Percentiles rank a stretch among this genome's conserved stretches.
These are phyloP conservation scores for Neofusicoccum ribis DNA, from an alignment of 2,329 filamentous ascomycete species.

Conservation along the genomic window DNA sequence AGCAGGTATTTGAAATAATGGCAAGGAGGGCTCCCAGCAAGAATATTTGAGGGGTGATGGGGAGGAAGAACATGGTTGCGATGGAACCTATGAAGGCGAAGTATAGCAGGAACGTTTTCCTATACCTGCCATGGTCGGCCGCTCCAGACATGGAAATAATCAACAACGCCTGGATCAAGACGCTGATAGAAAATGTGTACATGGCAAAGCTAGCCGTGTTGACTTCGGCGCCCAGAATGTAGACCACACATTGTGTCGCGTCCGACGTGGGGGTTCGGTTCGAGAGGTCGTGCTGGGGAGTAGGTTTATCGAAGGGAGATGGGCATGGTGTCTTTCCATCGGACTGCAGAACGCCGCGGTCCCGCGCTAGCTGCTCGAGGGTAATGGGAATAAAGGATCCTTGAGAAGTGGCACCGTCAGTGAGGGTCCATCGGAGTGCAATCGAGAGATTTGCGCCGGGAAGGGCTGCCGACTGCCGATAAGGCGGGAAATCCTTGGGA, in stretches of 20 bases:
- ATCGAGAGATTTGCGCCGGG: background rate
- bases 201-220: constrained; percentile 97
- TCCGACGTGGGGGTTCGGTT: constrained; percentile 24
- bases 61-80: constrained; percentile 85
- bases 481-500: background rate
- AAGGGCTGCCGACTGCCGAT: background rate
- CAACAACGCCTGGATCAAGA: constrained; percentile 81
- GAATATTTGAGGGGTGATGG: constrained; percentile 73
- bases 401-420: constrained; percentile 34
- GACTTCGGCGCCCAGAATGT: constrained; percentile 78
- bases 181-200: constrained; percentile 95
- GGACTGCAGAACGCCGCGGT: constrained; percentile 82
- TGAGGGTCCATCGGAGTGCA: background rate
- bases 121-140: constrained; percentile 85
- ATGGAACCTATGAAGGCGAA: constrained; percentile 82
- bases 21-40: constrained; percentile 79
- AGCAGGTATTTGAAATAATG: constrained; percentile 88
- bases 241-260: constrained; percentile 72
- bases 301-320: constrained; percentile 36
- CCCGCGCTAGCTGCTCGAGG: constrained; percentile 87
- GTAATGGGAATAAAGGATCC: constrained; percentile 94
- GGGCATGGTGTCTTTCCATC: constrained; percentile 76
- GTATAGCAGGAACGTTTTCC: constrained; percentile 81
- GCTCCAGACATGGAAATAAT: constrained; percentile 97
- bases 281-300: constrained; percentile 24